A percentile compares a stretch with the other conserved stretches of the same genome.
Evolutionary conservation across 768 basidiomycete species (phyloP).

Genomic region (Mycena albidolilacea): DNA sequence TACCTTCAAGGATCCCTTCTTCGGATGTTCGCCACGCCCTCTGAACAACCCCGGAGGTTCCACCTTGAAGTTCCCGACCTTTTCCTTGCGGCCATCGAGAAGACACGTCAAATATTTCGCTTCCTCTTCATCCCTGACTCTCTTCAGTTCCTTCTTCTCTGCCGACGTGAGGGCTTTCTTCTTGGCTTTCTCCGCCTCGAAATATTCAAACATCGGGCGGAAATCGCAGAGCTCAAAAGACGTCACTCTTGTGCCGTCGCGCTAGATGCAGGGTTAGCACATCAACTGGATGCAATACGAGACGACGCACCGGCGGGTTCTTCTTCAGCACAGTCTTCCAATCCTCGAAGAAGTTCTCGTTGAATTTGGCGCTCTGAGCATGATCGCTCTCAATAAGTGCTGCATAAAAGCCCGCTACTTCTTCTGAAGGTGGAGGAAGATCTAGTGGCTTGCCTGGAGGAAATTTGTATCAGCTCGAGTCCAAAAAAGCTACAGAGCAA

Average conservation of each 20-base stretch:
- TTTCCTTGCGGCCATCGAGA: slow-evolving; percentile 98
- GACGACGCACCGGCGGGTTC: slow-evolving; percentile 82
- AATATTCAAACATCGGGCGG: slow-evolving; percentile 93
- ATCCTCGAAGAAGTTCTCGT: slow-evolving; percentile 96
- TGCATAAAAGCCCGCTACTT: slow-evolving; percentile 97
- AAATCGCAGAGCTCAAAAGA: slow-evolving; percentile 92
- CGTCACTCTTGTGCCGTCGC: slow-evolving; percentile 80
- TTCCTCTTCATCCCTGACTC: slow-evolving; percentile 86
- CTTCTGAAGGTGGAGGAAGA: slow-evolving; percentile 90
- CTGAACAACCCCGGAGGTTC: slow-evolving; percentile 99
- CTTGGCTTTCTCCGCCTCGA: slow-evolving; percentile 93
- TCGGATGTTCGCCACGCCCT: slow-evolving; percentile 98
- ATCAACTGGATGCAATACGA: slow-evolving; percentile 11
- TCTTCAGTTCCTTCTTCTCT: slow-evolving; percentile 94
- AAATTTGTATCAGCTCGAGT: slow-evolving; percentile 28
- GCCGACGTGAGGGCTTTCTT: slow-evolving; percentile 88
- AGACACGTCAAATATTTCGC: slow-evolving; percentile 87
- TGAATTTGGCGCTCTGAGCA: slow-evolving; percentile 88
- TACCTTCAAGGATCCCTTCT: slow-evolving; percentile 96
- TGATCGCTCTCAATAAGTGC: slow-evolving; percentile 95
- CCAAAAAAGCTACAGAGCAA: slow-evolving; percentile 29
- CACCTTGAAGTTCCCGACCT: slow-evolving; percentile 97
- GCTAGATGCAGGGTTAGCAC: slow-evolving; percentile 54
- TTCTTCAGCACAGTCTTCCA: slow-evolving; percentile 84
- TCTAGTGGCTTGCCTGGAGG: slow-evolving; percentile 79